Conservation (phyloP, 192 early-diverging fungal genomes). For the Backusella mclennaniae region DNA sequence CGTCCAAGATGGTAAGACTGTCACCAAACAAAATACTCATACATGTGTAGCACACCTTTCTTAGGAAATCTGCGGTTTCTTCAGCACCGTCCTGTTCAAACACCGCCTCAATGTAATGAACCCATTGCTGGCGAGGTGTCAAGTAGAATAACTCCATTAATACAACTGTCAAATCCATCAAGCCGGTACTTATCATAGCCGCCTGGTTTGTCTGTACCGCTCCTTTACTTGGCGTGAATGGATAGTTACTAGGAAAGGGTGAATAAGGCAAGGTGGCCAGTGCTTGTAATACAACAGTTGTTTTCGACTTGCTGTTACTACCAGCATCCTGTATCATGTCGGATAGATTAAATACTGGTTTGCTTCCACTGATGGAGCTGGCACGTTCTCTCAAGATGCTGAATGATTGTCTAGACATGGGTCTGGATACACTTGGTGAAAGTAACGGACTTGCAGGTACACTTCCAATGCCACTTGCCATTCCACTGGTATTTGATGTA, state of each 20-base stretch:
- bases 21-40: constrained; percentile 34
- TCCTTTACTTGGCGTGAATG: constrained; percentile 21
- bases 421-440: background rate
- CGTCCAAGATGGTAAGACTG: background rate
- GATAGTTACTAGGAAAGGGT: constrained; percentile 29
- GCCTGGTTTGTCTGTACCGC: background rate
- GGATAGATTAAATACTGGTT: background rate
- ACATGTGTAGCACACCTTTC: constrained; percentile 26
- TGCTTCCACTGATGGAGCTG: constrained; percentile 19
- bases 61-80: constrained; percentile 18
- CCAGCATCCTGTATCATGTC: background rate
- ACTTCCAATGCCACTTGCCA: background rate
- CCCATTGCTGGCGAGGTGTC: constrained; percentile 27
- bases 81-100: constrained; percentile 14
- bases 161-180: constrained; percentile 34
- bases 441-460: background rate
- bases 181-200: constrained; percentile 31
- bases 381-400: constrained; percentile 26
- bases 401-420: constrained; percentile 18
- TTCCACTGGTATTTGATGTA: background rate
- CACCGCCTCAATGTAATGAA: constrained; percentile 8
- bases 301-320: background rate
- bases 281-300: constrained; percentile 24
- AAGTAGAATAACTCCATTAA: constrained; percentile 34
- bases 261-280: constrained; percentile 20